Evolutionary conservation across 2,329 filamentous ascomycete species (phyloP), one percentile per base, ranked within the genome.

Genomic region (Davidsoniella neocaledoniae): DNA sequence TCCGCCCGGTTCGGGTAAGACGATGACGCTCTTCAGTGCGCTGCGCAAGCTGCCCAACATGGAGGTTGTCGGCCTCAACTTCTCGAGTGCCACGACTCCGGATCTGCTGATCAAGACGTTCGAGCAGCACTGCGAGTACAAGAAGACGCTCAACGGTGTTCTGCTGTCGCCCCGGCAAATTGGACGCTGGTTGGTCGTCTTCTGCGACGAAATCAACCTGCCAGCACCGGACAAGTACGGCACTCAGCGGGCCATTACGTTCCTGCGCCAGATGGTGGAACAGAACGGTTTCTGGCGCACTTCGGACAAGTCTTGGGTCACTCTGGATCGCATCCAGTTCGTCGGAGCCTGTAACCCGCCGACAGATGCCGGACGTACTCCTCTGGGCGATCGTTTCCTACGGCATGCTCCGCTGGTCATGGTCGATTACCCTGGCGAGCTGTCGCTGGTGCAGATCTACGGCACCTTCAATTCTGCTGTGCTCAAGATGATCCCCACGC

Each of bases 271-370:
- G 63, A 79, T 99, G 54, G 88, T 99, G 45, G 91, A 99, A 64
- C 91, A 98, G 61, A 96, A 96, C 58, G 91, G 91, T 26, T 99
- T 98, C 76, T 99, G 93, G 93, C 78, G 90, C 57, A 94, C 93
- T 0, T 85, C 85, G 0, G 93, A 96, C 67, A 95, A 94, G 69
- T 87, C 84, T 3, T 99, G 91, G 91, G 91, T 98, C 46, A 93
- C 86, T 5, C 76, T 98, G 17, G 93, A 98, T 62, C 83, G 93
- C 42, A 96, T 99, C 59, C 91, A 99, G 62, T 99, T 99, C 57
- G 93, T 99, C 48, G 91, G 91, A 58, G 91, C 91, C 59, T 99
- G 91, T 64, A 99, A 99, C 66, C 93, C 91, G 58, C 91, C 91
- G 0, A 96, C 91, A 0, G 93, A 98, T 66, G 88, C 88, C 57